Base-by-base conservation (phyloP, 1,284 basidiomycete species). In the Ganoderma sinense region DNA sequence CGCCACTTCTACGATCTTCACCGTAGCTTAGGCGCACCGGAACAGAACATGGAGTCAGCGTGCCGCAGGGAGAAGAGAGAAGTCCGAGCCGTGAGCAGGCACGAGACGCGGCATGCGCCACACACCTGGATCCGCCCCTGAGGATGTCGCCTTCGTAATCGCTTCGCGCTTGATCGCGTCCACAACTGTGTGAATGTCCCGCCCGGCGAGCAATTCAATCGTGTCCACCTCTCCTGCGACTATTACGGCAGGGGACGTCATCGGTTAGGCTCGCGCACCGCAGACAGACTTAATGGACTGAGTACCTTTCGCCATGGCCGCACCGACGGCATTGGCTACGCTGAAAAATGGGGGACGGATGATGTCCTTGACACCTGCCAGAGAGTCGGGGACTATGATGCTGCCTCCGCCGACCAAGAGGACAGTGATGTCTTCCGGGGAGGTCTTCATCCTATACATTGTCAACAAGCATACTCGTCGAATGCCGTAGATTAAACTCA, bases 261-360 rank as follows among this genome's bases (percentile, higher is more conserved):
- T 13, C 23, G 48, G 48, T 45, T 18, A 20, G 23, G 16, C 58
- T 60, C 20, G 23, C 58, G 36, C 11, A 60, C 36, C 39, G 23
- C n/a, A 26, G 48, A 39, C 29, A 58, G 29, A 23, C 43, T 20
- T 41, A 33, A 48, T 11, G 13, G 4, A 31, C 26, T 79, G 72
- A 68, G 75, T 73, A 59, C 83, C 82, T 68, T 81, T 84, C 5
- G 84, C 84, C 73, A 86, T 85, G 2, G 85, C 85, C 2, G 84
- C 84, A 4, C 88, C 88, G 18, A 89, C 87, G 3, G 88, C 88
- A 71, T 90, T 90, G 1, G 88, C 88, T 14, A 87, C 86, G 61
- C 83, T 81, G 68, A 83, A 84, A 75, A 82, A 84, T 0, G 84
- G 84, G 18, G 87, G 86, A 16, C 84, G 82, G 62, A 87, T 81